Evolutionary conservation across 2,329 filamentous ascomycete genomes (phyloP), one percentile per base, ranked within the genome.

Genomic region (Hymenotorrendiella dingleyae): DNA sequence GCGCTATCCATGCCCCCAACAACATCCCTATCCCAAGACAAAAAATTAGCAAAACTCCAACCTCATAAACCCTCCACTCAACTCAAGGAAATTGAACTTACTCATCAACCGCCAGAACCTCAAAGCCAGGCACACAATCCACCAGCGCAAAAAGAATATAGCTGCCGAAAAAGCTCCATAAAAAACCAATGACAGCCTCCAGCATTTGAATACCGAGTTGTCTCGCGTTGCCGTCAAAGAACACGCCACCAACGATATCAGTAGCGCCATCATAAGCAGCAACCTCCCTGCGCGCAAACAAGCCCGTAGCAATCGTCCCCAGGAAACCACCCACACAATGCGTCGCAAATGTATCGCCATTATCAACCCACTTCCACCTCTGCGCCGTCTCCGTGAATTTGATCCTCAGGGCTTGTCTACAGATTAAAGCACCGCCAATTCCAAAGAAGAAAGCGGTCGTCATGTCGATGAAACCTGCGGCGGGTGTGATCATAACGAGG

Each of bases 401-500:
- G 54, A 76, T 71, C 1, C 70, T 61, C 39, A 76, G 52, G 11
- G 71, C 71, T 57, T 76, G 72, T 1, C 73, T 64, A 46, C 53
- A 56, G 28, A 56, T 48, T 9, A 55, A 82, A 84, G 81, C 87
- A 22, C 71, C 76, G 3, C 72, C 65, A 16, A 81, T 61, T 42
- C 78, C 78, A 45, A 78, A 78, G 54, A 79, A 67, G 43, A 81
- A 67, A 6, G 76, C 68, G 1, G 69, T 71, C 70, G 78, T 78
- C 23, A 74, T 73, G 4, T 86, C 85, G 1, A 94, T 80, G 67
- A 81, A 94, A 56, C 89, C 89, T 11, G 89, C 86, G 1, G 85
- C 86, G 2, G 90, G 89, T 2, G 90, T 95, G 39, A 93, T 93
- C 53, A 87, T 86, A 26, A 95, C 89, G 17, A 95, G 79, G 40